phyloP scores from a whole-genome alignment of 371 early-diverging fungal genomes.

The Mucor saturninus region DNA sequence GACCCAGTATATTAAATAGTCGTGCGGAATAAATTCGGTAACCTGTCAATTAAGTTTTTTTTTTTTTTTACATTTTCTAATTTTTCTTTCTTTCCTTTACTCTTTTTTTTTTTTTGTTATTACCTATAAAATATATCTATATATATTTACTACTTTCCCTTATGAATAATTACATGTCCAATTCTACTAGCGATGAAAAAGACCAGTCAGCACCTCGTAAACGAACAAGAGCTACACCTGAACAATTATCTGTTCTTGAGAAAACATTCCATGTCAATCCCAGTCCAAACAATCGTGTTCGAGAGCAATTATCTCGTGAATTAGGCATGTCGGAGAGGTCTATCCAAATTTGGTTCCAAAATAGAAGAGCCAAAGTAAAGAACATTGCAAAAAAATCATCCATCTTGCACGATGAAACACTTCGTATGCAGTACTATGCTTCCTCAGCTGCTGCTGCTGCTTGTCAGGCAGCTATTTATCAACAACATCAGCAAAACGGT shows the following conservation, averaged over 20 bases:
- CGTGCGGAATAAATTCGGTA: constrained; percentile 23
- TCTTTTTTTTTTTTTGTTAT: background rate
- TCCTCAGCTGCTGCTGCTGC: constrained; percentile 35
- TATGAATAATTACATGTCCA: background rate
- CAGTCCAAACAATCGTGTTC: constrained; percentile 72
- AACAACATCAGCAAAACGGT: constrained; percentile 20
- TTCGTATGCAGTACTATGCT: constrained; percentile 34
- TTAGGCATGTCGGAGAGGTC: constrained; percentile 88
- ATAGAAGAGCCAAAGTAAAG: constrained; percentile 91
- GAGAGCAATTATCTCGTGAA: constrained; percentile 79
- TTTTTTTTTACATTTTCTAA: constrained; percentile 4
- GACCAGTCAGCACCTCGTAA: constrained; percentile 38
- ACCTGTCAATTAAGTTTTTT: constrained; percentile 27
- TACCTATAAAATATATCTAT: background rate
- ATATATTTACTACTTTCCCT: background rate
- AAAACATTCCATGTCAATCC: constrained; percentile 68
- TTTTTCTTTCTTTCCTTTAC: constrained; percentile 5
- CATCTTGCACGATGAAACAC: constrained; percentile 54
- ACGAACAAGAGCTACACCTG: constrained; percentile 68
- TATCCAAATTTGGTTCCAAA: constrained; percentile 99
- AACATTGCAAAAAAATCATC: constrained; percentile 53
- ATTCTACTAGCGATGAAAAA: background rate
- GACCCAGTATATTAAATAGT: background rate
- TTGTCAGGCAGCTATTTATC: constrained; percentile 30
- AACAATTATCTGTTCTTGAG: constrained; percentile 71